Conservation (phyloP, 2,329 filamentous ascomycete genomes). For the Colletotrichum horii region DNA sequence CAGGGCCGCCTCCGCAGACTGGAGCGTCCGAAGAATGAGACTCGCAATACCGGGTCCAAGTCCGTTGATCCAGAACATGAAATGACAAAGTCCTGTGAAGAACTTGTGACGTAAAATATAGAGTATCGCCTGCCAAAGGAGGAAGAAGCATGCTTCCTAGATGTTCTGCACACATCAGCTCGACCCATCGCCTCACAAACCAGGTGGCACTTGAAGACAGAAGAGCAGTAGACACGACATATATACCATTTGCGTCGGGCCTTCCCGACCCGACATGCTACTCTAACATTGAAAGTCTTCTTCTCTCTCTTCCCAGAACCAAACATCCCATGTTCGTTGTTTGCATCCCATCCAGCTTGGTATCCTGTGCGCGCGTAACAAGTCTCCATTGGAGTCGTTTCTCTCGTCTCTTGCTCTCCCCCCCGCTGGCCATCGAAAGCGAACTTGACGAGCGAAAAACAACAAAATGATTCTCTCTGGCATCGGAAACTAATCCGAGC, state of each 20-base stretch:
- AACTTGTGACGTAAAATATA: not conserved
- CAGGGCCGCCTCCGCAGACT: not conserved
- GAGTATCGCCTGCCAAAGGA: not conserved
- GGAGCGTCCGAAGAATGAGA: not conserved
- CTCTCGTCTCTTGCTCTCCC: not conserved
- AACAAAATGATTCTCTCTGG: not conserved
- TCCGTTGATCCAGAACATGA: not conserved
- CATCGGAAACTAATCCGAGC: not conserved
- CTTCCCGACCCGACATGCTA: not conserved
- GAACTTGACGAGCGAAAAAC: not conserved
- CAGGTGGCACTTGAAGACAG: not conserved
- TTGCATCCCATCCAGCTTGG: not conserved
- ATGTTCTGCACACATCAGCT: not conserved
- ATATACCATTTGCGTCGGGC: conserved; percentile 15
- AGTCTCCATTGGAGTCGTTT: not conserved
- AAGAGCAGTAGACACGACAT: not conserved
- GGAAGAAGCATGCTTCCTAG: not conserved
- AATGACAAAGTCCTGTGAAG: not conserved
- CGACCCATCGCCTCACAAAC: not conserved
- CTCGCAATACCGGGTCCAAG: not conserved
- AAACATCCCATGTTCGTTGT: not conserved
- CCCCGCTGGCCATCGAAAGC: not conserved
- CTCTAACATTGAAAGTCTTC: not conserved
- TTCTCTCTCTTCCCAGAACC: not conserved
- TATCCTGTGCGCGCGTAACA: not conserved